Base-by-base conservation (phyloP, 2,329 filamentous ascomycete species). In the Neoascochyta sp. region DNA sequence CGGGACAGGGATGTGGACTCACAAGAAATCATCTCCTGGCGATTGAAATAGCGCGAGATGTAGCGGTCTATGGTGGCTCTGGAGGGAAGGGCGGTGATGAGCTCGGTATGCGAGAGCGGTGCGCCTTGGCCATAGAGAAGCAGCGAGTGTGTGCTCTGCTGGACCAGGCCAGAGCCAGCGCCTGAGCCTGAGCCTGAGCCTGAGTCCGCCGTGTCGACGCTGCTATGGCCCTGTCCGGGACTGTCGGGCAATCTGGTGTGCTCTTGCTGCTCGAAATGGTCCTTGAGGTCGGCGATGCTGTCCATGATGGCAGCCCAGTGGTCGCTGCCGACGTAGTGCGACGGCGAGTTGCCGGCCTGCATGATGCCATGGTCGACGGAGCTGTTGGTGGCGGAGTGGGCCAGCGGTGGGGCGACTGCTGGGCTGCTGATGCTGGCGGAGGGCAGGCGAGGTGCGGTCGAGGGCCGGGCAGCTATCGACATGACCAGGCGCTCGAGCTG, bases 181-280 rank as follows among this genome's bases (percentile, higher is more conserved):
- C n/a, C n/a, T n/a, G n/a, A n/a, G n/a, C n/a, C n/a, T n/a, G n/a
- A n/a, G n/a, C n/a, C n/a, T n/a, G n/a, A n/a, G n/a, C n/a, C n/a
- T n/a, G n/a, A n/a, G n/a, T n/a, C n/a, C n/a, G n/a, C n/a, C n/a
- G n/a, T n/a, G 14, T 21, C 22, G 5, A 15, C 8, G 3, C 16
- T 20, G n/a, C 14, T 11, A 14, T 18, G 24, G 11, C 9, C 7
- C 14, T 29, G n/a, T 10, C 15, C 15, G 11, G 7, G 24, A 10
- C 9, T 16, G 10, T 20, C 24, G 24, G 5, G 5, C 4, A 4
- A 5, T 14, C 3, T 9, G 8, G 16, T 5, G 9, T 38, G 30
- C 4, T 35, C 35, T 7, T 38, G 32, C 17, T 55, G 49, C 22
- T 62, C 57, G 43, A 62, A 63, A 23, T 36, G 23, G 26, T 30